Conservation (phyloP, 164 flowering plant species). For the Magnolia kwangsiensis region DNA sequence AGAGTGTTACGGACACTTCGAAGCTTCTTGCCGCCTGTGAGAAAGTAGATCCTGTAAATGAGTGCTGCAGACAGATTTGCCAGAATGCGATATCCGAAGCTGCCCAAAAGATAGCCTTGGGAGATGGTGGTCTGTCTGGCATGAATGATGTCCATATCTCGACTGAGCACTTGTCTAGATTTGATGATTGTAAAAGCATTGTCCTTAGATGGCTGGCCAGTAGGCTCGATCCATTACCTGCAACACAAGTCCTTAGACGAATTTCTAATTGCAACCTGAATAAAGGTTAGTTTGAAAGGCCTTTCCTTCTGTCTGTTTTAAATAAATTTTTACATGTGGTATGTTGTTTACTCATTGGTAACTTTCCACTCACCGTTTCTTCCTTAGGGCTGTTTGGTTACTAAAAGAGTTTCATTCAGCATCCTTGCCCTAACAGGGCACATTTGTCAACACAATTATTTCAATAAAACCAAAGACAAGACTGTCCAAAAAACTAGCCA, state of each 20-base stretch:
- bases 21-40: slow-evolving; percentile 68
- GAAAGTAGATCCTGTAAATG: slow-evolving; percentile 77
- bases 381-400: no score
- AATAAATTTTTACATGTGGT: no score
- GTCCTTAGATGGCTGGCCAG: slow-evolving; percentile 86
- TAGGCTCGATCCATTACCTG: slow-evolving; percentile 55
- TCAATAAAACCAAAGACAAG: no score
- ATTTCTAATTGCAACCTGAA: slow-evolving; percentile 88
- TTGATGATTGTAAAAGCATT: slow-evolving; percentile 69
- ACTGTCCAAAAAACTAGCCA: no score
- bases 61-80: slow-evolving; percentile 79
- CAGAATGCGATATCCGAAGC: slow-evolving; percentile 83
- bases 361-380: no score
- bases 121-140: slow-evolving; percentile 43
- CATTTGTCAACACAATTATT: no score
- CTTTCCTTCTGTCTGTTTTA: not conserved
- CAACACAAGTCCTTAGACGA: slow-evolving; percentile 77
- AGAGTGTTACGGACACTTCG: slow-evolving; percentile 60
- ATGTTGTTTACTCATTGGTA: no score
- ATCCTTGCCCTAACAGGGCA: no score
- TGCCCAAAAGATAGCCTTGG: slow-evolving; percentile 52
- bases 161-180: slow-evolving; percentile 36
- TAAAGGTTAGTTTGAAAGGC: slow-evolving; percentile 46
- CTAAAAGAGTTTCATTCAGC: no score
- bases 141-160: slow-evolving; percentile 26